Percentiles rank a stretch among this genome's conserved stretches.
Conservation (phyloP, 2,329 filamentous ascomycete species). For the Cordyceps militaris region DNA sequence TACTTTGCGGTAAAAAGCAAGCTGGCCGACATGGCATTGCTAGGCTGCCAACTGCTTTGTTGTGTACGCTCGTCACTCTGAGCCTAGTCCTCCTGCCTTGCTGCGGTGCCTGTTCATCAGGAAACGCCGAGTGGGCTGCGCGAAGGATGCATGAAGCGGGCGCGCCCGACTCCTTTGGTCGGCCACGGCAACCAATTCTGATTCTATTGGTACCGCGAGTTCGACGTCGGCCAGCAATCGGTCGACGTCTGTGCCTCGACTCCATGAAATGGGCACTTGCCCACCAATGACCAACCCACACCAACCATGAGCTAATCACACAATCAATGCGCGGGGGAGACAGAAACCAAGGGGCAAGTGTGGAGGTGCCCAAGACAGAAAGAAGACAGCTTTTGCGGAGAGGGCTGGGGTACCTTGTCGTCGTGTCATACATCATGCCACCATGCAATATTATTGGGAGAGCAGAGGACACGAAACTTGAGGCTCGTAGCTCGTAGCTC, state of each 20-base stretch:
- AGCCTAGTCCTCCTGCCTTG: neutral
- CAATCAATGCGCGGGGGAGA: neutral
- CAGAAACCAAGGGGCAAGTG: neutral
- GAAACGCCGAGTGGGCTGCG: constrained; percentile 6
- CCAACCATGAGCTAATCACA: neutral
- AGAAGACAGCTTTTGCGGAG: constrained; percentile 9
- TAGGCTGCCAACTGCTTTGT: neutral
- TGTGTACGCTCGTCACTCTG: neutral
- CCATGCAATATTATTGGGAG: neutral
- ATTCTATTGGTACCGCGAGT: neutral
- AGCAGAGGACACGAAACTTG: neutral
- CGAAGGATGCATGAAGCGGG: neutral
- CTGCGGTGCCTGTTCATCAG: neutral
- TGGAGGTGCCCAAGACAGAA: neutral
- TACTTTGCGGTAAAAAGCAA: neutral
- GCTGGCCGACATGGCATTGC: neutral
- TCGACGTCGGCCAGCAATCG: neutral
- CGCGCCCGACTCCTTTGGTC: neutral
- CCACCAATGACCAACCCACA: too few relatives aligned
- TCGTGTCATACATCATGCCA: constrained; percentile 2
- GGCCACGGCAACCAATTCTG: neutral
- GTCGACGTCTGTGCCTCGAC: neutral
- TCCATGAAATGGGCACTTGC: neutral
- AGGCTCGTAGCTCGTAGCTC: neutral
- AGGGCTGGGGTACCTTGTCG: neutral